Evolutionary conservation across 2,329 filamentous ascomycete species (phyloP), one percentile per base, ranked within the genome.

Genomic region (Scedosporium aurantiacum): DNA sequence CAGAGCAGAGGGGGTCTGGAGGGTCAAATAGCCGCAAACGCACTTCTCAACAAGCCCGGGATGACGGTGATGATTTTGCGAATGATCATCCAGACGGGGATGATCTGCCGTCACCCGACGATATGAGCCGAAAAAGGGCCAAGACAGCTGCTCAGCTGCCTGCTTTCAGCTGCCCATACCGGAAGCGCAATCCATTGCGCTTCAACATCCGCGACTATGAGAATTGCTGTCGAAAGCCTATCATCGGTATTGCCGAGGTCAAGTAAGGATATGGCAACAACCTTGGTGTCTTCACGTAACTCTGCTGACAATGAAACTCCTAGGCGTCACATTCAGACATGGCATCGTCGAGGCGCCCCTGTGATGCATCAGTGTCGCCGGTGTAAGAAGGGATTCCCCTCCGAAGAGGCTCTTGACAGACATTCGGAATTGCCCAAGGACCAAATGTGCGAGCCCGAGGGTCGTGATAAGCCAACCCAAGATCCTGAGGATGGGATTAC

Each of bases 121-220:
- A 58, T 18, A 25, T 57, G 16, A 32, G 40, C 16, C 28, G 56
- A 21, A 58, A 58, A 18, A n/a, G 37, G 28, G n/a, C 32, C 10
- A 41, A 32, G 21, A 41, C 40, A 8, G 56, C 40, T 6, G 8
- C 12, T 8, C 32, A 41, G 25, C 56, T 45, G 5, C 6, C n/a
- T 7, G 28, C 56, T 3, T 43, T 76, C 4, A 76, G 75, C 59
- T 79, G 76, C 61, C 76, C 76, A 1, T 79, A 74, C 47, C 69
- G 76, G 37, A 77, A 76, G 65, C 70, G 76, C 12, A 78, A 79
- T 50, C 75, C 76, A 1, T 69, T 70, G 40, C 72, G 75, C 1
- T 79, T 78, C 65, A 78, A 79, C 41, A 73, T 79, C 52, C 70
- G 76, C 3, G 76, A 78, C 52, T 73, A 78, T 43, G 73, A 78